Base-by-base conservation (phyloP, 1,139 yeast genomes). In the Kodamaea derodonti region DNA sequence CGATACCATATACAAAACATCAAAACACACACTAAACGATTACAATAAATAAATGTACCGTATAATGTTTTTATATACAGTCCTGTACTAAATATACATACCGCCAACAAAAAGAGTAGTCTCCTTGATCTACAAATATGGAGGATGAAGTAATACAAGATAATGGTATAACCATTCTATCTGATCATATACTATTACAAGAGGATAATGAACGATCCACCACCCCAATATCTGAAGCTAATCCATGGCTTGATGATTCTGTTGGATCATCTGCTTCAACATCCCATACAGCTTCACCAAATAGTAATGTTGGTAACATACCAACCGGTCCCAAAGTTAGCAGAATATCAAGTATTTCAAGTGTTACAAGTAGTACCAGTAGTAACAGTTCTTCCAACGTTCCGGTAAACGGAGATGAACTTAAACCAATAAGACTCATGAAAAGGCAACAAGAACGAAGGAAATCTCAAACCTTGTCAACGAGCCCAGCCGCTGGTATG, bases 401-500 rank as follows among this genome's bases (percentile, higher is more conserved):
- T 18, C 9, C 28, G 5, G 10, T 25, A 4, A 11, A 11, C 9
- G 17, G 23, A 10, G 47, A 42, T 12, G 48, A 46, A 11, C 52
- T 60, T 36, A 56, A 58, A 33, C 69, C 69, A 8, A 59, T 65
- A 24, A 41, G 63, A 16, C 51, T 65, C 26, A 59, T 62, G 23
- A 63, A 61, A 39, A 51, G 64, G 14, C 40, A 39, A 26, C 55
- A 58, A 29, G 50, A 51, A 14, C 12, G 28, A 38, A 42, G 29
- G 39, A 40, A 8, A 29, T 38, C 14, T 33, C 41, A 6, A 24
- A 37, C 2, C 6, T 12, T 4, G 6, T 8, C 28, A n/a, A 14
- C 28, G 12, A 13, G 15, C 42, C 37, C 9, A 38, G 42, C 10
- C 20, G 33, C 4, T 22, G 38, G 5, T 33, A 13, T 25, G 11